Conservation (phyloP, 208 protist genomes). For the Spongospora subterranea region DNA sequence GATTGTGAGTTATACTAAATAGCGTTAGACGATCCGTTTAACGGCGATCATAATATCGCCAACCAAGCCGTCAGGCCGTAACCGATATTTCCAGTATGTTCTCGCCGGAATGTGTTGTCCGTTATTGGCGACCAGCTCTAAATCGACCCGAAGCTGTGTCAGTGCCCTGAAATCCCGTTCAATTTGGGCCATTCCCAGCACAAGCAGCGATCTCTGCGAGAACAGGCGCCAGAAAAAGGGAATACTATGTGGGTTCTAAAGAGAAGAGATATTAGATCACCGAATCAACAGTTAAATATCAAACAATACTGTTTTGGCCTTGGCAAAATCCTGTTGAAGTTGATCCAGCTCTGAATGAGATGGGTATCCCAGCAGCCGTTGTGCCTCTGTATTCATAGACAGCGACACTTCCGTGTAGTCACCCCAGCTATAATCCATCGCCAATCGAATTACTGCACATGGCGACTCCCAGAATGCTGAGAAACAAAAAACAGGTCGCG, state of each 20-base stretch:
- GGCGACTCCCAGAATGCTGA: slow-evolving; percentile 50
- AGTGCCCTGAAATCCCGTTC: neutral
- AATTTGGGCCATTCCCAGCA: neutral
- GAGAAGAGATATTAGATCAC: neutral
- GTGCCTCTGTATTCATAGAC: slow-evolving; percentile 50
- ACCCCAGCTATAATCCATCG: neutral
- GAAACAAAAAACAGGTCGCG: neutral
- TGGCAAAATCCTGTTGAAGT: neutral
- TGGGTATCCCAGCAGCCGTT: neutral
- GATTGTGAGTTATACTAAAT: no score
- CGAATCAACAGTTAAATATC: neutral
- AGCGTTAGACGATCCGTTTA: slow-evolving; percentile 7
- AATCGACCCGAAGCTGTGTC: slow-evolving; percentile 31
- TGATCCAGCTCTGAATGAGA: slow-evolving; percentile 7
- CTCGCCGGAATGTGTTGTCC: neutral
- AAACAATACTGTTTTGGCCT: neutral
- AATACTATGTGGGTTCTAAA: neutral
- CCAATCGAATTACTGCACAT: neutral
- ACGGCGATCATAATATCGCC: slow-evolving; percentile 42
- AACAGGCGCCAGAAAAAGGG: slow-evolving; percentile 46
- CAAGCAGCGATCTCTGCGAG: slow-evolving; percentile 18
- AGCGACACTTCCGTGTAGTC: slow-evolving; percentile 2
- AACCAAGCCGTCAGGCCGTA: neutral
- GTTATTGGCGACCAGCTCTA: slow-evolving; percentile 45
- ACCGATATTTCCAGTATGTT: slow-evolving; percentile 52